Evolutionary conservation across 2,329 filamentous ascomycete species (phyloP).

Genomic region (Claviceps capensis): DNA sequence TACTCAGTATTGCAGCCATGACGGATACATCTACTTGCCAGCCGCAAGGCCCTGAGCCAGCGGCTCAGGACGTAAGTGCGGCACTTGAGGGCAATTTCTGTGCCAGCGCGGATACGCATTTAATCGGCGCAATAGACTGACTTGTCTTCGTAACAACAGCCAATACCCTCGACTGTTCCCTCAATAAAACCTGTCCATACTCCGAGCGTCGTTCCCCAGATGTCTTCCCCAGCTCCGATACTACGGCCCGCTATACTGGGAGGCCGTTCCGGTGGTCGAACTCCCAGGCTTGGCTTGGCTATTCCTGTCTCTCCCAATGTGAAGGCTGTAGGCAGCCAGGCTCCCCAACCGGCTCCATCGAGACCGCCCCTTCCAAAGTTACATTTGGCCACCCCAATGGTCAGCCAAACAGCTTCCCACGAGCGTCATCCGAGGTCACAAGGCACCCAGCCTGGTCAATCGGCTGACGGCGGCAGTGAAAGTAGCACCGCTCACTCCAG

Average conservation of each 20-base stretch:
- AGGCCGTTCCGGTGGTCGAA: conserved; percentile 46
- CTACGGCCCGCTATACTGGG: conserved; percentile 74
- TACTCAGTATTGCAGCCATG: conserved; percentile 11
- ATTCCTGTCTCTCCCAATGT: conserved; percentile 79
- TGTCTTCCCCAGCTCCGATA: conserved; percentile 67
- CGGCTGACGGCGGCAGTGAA: conserved; percentile 66
- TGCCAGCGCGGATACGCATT: background rate
- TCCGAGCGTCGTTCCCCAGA: conserved; percentile 34
- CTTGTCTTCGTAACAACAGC: conserved; percentile 5
- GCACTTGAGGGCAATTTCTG: background rate
- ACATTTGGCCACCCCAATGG: conserved; percentile 79
- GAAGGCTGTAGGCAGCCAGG: conserved; percentile 53
- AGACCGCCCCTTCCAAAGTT: conserved; percentile 58
- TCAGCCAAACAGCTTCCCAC: conserved; percentile 59
- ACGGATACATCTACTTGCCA: conserved; percentile 13
- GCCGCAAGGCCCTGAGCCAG: conserved; percentile 9
- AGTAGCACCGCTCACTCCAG: conserved; percentile 67
- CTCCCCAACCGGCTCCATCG: conserved; percentile 18
- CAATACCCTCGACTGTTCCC: conserved; percentile 10
- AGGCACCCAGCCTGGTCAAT: conserved; percentile 43
- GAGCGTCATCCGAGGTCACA: conserved; percentile 42
- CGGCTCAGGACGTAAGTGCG: conserved; percentile 10
- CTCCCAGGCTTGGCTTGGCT: conserved; percentile 72
- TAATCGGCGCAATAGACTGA: background rate
- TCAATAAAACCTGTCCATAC: conserved; percentile 18